Evolutionary conservation across 2,329 filamentous ascomycete genomes (phyloP), one percentile per base, ranked within the genome.

Genomic region (Penicillium aurantiogriseum): DNA sequence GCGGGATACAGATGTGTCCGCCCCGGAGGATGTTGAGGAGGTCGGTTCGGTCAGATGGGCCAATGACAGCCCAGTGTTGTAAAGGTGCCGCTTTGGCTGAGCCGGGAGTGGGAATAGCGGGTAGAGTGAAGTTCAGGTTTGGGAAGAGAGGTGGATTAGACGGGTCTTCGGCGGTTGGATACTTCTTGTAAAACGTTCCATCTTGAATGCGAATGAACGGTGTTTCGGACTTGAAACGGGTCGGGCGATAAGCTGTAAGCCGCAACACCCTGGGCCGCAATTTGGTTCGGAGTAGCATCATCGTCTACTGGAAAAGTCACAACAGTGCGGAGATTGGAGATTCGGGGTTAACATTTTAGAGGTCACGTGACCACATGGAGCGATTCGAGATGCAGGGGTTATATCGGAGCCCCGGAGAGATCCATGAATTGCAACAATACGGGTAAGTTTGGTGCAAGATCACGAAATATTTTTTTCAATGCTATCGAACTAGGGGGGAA

Each of bases 11-110:
- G 33, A 96, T 77, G 63, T 92, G 82, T 57, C 88, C 83, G 9
- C 92, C 93, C 33, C 87, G 82, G 10, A 97, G 79, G 21, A 93
- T 79, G 59, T 96, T 85, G 4, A 97, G 81, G 56, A 99, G 87
- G 0, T 89, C 89, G 0, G 92, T 95, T 71, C 93, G 90, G 0
- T 90, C 90, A 1, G 87, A 84, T 0, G 91, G 86, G 0, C 91
- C 92, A 27, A 97, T 81, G 39, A 99, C 80, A 39, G 90, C 89
- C 92, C 92, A 97, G 71, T 91, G 85, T 64, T 89, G 83, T 15
- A 76, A 59, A 8, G 61, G 46, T 4, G 63, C 72, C 5, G 71
- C 19, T 4, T 59, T 15, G n/a, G 4, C 51, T 11, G 56, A 3
- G 11, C 46, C 8, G 8, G 4, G 2, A 33, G 27, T 1, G 2